Percentiles rank a stretch among this genome's conserved stretches.
phyloP scores from a whole-genome alignment of 163 green algal species.

The Scenedesmus sp. region DNA sequence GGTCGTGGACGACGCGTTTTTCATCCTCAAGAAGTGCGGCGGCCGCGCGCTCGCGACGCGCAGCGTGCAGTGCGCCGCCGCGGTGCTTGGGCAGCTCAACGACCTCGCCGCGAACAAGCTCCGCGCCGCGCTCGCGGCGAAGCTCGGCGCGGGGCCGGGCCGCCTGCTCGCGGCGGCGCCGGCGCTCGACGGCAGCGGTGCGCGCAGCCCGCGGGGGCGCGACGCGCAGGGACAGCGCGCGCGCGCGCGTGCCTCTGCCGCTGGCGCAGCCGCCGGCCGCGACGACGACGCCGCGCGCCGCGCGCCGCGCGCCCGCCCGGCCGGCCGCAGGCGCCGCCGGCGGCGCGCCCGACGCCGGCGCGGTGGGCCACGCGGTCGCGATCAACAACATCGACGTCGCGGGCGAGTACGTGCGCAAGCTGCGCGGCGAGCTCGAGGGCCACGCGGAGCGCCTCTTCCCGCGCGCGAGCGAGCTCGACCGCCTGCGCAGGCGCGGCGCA shows the following conservation, averaged over 20 bases:
- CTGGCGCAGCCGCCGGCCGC: background rate
- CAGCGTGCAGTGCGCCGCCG: constrained; percentile 72
- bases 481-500: constrained; percentile 8
- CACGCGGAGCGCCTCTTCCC: constrained; percentile 50
- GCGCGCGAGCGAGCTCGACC: background rate
- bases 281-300: too few species aligned
- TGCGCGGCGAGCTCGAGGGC: constrained; percentile 84
- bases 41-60: constrained; percentile 77
- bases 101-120: constrained; percentile 74
- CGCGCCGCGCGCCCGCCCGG: too few species aligned
- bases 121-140: constrained; percentile 62
- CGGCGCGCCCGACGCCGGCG: background rate
- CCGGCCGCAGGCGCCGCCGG: background rate
- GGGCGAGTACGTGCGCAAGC: constrained; percentile 87
- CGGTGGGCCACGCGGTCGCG: constrained; percentile 53
- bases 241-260: background rate
- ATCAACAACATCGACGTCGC: constrained; percentile 94
- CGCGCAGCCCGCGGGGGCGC: background rate
- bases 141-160: constrained; percentile 38
- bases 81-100: constrained; percentile 82
- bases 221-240: background rate
- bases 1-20: constrained; percentile 97
- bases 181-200: background rate
- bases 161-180: constrained; percentile 50
- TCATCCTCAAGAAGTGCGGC: constrained; percentile 88